Conservation (phyloP, 129 eudicot species). For the Gnaphalium uliginosum region DNA sequence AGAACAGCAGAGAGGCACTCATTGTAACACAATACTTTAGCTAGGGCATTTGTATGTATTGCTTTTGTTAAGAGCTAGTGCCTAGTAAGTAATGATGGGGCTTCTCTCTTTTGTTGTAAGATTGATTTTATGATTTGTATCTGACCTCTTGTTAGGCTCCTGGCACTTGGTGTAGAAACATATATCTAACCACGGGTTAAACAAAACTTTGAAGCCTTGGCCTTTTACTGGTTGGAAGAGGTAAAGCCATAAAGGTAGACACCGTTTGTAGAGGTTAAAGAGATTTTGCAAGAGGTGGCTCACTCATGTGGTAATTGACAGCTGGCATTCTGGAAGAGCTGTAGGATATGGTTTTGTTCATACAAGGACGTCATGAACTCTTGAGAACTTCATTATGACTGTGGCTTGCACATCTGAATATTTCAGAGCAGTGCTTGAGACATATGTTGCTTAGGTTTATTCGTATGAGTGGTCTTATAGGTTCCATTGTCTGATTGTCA, state of each 20-base stretch:
- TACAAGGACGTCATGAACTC: not conserved
- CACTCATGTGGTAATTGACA: no score
- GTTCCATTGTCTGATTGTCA: no score
- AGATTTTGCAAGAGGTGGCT: no score
- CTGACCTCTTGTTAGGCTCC: not conserved
- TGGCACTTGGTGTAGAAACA: not conserved
- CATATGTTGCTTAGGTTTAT: not conserved
- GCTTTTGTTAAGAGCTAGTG: conserved; percentile 1
- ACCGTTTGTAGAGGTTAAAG: no score
- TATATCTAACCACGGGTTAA: not conserved
- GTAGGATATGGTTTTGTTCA: not conserved
- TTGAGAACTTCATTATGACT: not conserved
- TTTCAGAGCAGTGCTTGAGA: not conserved
- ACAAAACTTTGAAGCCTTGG: no score
- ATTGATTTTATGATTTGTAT: not conserved
- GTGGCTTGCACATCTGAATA: not conserved
- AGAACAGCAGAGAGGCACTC: not conserved
- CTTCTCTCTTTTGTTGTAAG: not conserved
- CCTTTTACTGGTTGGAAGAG: no score
- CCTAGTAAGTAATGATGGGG: not conserved
- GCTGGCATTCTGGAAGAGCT: no score
- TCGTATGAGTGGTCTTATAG: not conserved
- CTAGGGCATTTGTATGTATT: not conserved
- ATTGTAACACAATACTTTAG: not conserved
- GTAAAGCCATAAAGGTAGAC: no score